Evolutionary conservation across 192 early-diverging fungal species (phyloP).

Genomic region (Coemansia aciculifera): DNA sequence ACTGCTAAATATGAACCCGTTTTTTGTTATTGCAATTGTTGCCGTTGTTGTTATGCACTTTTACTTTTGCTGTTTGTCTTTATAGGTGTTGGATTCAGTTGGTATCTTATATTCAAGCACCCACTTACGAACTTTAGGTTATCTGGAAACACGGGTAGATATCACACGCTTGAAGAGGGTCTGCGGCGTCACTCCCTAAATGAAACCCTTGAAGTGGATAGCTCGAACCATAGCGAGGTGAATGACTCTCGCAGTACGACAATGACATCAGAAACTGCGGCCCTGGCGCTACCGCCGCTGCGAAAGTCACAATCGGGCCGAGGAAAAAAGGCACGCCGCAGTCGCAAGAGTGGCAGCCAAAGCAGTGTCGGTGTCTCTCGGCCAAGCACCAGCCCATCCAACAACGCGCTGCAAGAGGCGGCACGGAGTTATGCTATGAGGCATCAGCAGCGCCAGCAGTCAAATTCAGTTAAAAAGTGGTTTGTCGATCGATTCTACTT

Average conservation of each 20-base stretch:
- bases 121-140: constrained; percentile 45
- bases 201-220: constrained; percentile 23
- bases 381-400: constrained; percentile 13
- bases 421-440: constrained; percentile 46
- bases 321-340: constrained; percentile 29
- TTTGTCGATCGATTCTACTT: constrained; percentile 54
- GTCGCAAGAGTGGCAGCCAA: constrained; percentile 25
- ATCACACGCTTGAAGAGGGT: constrained; percentile 47
- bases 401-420: constrained; percentile 35
- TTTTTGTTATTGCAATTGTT: neutral
- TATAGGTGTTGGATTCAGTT: constrained; percentile 48
- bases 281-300: constrained; percentile 2
- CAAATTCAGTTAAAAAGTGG: constrained; percentile 45
- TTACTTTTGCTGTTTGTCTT: neutral
- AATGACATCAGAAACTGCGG: constrained; percentile 29
- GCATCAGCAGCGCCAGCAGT: constrained; percentile 44
- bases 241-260: constrained; percentile 39
- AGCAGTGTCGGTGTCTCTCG: constrained; percentile 11
- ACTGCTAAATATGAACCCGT: neutral
- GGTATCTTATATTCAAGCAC: constrained; percentile 51
- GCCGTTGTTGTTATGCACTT: neutral
- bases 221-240: constrained; percentile 28
- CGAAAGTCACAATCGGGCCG: constrained; percentile 11
- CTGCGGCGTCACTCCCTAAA: constrained; percentile 45
- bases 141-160: constrained; percentile 20